phyloP scores from a whole-genome alignment of 129 eudicot genomes.

The Artemisia annua region DNA sequence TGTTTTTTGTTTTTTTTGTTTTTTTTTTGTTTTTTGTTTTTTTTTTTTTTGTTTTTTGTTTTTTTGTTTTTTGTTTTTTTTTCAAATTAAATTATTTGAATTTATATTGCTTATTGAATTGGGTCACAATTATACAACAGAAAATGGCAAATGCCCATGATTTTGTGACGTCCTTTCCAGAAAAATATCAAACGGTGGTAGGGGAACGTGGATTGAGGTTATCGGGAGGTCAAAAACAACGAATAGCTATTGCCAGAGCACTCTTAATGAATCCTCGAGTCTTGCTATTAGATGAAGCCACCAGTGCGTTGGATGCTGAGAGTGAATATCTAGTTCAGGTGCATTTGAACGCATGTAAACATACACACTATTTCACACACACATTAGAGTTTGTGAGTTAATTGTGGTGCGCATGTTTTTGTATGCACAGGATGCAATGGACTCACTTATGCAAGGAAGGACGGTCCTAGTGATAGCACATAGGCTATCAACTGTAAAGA shows the following conservation, averaged over 20 bases:
- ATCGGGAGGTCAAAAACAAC: constrained; percentile 61
- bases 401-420: constrained; percentile 7
- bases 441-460: constrained; percentile 66
- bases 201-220: constrained; percentile 63
- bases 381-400: background rate
- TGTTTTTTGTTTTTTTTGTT: background rate
- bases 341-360: background rate
- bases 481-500: constrained; percentile 71
- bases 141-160: constrained; percentile 66
- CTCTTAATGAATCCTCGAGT: constrained; percentile 57
- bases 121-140: constrained; percentile 22
- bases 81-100: background rate
- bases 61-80: background rate
- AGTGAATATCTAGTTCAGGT: constrained; percentile 58
- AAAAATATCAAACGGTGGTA: constrained; percentile 50
- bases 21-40: background rate
- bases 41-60: background rate
- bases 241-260: constrained; percentile 60
- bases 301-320: constrained; percentile 55
- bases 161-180: constrained; percentile 48
- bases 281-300: constrained; percentile 55
- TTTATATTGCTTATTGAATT: background rate
- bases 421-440: constrained; percentile 67
- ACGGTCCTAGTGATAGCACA: constrained; percentile 78
- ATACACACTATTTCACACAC: background rate